phyloP scores from a whole-genome alignment of 2,329 filamentous ascomycete genomes.

The Teratosphaeria pseudoeucalypti region DNA sequence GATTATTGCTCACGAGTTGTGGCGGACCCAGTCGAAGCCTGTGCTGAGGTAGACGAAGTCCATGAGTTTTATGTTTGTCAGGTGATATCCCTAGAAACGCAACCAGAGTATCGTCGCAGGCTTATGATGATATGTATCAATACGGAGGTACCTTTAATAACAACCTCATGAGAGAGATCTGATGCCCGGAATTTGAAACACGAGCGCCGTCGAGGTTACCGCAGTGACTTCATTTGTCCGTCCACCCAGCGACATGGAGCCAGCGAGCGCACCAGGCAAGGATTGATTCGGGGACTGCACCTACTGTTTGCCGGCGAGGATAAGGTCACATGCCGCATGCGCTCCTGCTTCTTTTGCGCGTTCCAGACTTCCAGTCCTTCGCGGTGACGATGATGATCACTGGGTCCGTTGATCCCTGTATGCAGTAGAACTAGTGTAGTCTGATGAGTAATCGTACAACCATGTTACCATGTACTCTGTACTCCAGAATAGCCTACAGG shows the following conservation, averaged over 20 bases:
- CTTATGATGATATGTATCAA: neutral
- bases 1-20: conserved; percentile 3
- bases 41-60: conserved; percentile 6
- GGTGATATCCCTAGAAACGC: neutral
- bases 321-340: neutral
- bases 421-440: neutral
- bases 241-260: neutral
- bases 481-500: too few relatives aligned
- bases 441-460: neutral
- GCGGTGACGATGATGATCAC: neutral
- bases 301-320: neutral
- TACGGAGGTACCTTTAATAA: neutral
- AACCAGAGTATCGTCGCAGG: neutral
- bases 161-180: neutral
- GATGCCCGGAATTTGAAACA: neutral
- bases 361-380: too few relatives aligned
- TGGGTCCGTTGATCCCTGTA: neutral
- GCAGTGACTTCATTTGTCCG: neutral
- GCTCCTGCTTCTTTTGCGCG: neutral
- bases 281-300: neutral
- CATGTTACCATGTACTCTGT: neutral
- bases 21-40: conserved; percentile 6
- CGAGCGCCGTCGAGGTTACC: neutral
- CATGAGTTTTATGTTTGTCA: neutral
- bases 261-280: neutral